Evolutionary conservation across 495 filamentous ascomycete species (phyloP).

Genomic region (Diplogelasinospora grovesii): DNA sequence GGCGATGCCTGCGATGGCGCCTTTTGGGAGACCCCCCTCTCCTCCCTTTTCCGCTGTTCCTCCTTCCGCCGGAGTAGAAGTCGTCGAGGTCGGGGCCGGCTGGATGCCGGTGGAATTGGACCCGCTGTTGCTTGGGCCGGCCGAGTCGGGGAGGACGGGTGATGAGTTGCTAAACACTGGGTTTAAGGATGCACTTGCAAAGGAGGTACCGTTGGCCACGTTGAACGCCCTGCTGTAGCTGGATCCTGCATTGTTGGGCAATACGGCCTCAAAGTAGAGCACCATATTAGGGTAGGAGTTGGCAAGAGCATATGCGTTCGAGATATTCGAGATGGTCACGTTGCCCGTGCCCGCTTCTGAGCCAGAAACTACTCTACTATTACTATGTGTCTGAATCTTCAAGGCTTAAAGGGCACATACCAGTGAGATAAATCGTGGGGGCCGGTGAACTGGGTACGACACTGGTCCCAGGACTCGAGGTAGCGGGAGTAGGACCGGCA

Average conservation of each 20-base stretch:
- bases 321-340: too few relatives aligned
- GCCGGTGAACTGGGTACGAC: too few relatives aligned
- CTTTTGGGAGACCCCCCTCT: constrained; percentile 20
- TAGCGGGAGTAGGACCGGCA: too few relatives aligned
- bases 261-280: constrained; percentile 17
- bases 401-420: too few relatives aligned
- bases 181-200: too few relatives aligned
- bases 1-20: constrained; percentile 38
- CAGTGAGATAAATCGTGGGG: too few relatives aligned
- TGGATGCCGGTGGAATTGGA: not conserved
- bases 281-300: too few relatives aligned
- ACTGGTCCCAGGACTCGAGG: too few relatives aligned
- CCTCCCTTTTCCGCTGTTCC: not conserved
- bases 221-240: constrained; percentile 17
- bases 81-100: not conserved
- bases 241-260: not conserved
- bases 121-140: not conserved
- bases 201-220: not conserved
- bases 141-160: not conserved
- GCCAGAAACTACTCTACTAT: too few relatives aligned
- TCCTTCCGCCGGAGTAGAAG: not conserved
- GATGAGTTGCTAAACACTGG: not conserved
- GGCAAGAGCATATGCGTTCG: too few relatives aligned
- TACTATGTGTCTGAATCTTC: too few relatives aligned
- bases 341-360: too few relatives aligned